These are phyloP conservation scores for Lunularia cruciata DNA, from an alignment of 225 moss, liverwort and hornwort species.

Conservation along the genomic window DNA sequence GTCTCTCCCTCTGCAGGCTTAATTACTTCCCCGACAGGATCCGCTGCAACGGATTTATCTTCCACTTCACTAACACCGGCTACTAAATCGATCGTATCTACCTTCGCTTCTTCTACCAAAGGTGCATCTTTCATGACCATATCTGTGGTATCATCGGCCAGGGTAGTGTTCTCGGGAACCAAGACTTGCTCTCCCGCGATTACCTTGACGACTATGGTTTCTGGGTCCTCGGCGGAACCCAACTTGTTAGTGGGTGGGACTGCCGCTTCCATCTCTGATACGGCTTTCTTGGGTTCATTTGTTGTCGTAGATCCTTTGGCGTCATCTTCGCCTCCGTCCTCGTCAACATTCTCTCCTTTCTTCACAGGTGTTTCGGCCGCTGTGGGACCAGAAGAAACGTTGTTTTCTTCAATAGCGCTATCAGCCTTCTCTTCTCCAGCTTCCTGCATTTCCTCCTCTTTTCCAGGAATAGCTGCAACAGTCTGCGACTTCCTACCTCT, in stretches of 20 bases:
- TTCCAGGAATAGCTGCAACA: slow-evolving; percentile 28
- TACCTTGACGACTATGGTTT: slow-evolving; percentile 31
- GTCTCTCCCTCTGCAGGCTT: slow-evolving; percentile 33
- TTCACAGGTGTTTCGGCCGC: background rate
- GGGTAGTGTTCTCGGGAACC: slow-evolving; percentile 22
- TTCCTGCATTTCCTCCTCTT: slow-evolving; percentile 41
- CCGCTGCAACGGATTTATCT: slow-evolving; percentile 15
- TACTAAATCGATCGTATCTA: slow-evolving; percentile 23
- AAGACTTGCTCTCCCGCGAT: slow-evolving; percentile 37
- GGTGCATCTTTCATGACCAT: slow-evolving; percentile 24
- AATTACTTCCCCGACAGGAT: slow-evolving; percentile 21
- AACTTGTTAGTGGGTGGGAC: slow-evolving; percentile 21
- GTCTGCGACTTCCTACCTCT: slow-evolving; percentile 36
- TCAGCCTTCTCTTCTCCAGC: slow-evolving; percentile 26
- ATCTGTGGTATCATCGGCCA: slow-evolving; percentile 20
- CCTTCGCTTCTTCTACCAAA: slow-evolving; percentile 21
- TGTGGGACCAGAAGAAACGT: background rate
- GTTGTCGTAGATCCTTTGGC: slow-evolving; percentile 5
- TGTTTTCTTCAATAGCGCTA: slow-evolving; percentile 22
- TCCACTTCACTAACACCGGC: background rate
- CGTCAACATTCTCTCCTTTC: slow-evolving; percentile 8
- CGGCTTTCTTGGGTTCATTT: slow-evolving; percentile 12
- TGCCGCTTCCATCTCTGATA: slow-evolving; percentile 21
- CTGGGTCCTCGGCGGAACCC: slow-evolving; percentile 17
- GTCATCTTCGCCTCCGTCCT: slow-evolving; percentile 8